Percentiles rank a stretch among this genome's conserved stretches.
These are phyloP conservation scores for Diplocarpon rosae DNA, from an alignment of 2,329 filamentous ascomycete genomes.

Conservation along the genomic window DNA sequence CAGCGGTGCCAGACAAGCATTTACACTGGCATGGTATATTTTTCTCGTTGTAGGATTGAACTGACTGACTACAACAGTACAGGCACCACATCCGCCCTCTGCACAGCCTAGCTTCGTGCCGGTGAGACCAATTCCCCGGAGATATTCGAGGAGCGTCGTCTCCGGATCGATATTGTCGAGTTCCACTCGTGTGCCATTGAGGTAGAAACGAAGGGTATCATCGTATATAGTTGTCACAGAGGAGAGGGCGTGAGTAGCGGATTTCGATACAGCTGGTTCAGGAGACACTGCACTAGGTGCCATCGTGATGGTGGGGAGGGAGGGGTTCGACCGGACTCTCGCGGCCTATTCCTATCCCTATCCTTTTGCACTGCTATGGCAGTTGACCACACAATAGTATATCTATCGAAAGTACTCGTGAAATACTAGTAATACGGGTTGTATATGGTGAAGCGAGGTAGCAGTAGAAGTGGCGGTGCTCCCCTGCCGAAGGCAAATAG, in stretches of 20 bases:
- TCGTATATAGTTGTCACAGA: constrained; percentile 68
- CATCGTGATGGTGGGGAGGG: constrained; percentile 30
- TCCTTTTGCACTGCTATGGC: too few relatives aligned
- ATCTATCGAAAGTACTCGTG: too few relatives aligned
- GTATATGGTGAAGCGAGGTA: too few relatives aligned
- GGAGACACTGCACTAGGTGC: constrained; percentile 45
- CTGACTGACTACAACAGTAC: constrained; percentile 89
- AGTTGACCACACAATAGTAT: too few relatives aligned
- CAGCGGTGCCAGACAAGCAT: constrained; percentile 87
- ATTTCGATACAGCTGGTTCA: constrained; percentile 31
- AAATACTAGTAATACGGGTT: too few relatives aligned
- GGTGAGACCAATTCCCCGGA: constrained; percentile 84
- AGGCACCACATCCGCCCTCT: constrained; percentile 93
- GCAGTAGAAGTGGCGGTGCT: too few relatives aligned
- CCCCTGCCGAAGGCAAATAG: too few relatives aligned
- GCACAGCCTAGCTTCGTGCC: constrained; percentile 95
- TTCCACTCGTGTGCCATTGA: constrained; percentile 84
- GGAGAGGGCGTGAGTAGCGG: constrained; percentile 33
- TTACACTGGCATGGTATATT: constrained; percentile 94
- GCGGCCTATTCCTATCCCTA: background rate
- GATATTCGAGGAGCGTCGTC: constrained; percentile 82
- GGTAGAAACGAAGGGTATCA: constrained; percentile 81
- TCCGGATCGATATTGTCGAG: constrained; percentile 86
- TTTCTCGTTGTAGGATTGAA: constrained; percentile 75
- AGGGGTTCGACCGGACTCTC: background rate